Conservation (phyloP, 139 green algal genomes). For the Desmodesmus armatus region DNA sequence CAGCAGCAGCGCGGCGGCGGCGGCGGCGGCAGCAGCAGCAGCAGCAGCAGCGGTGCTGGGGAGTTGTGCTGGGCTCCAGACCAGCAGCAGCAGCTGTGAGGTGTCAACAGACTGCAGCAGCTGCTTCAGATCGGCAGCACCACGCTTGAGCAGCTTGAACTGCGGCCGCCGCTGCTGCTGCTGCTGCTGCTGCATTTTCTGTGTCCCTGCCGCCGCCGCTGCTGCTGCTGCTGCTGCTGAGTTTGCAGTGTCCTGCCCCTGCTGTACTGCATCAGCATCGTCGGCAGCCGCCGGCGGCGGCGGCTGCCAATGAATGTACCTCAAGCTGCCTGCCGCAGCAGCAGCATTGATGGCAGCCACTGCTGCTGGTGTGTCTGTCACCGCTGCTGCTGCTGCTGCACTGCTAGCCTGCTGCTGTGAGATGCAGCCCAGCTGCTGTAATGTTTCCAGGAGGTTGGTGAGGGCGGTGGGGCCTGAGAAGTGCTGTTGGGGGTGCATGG, state of each 20-base stretch:
- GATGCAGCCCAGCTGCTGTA: conserved; percentile 6
- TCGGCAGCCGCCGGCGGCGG: too few species aligned
- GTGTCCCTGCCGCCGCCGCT: conserved; percentile 48
- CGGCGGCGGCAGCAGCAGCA: conserved; percentile 16
- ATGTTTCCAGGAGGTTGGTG: not conserved
- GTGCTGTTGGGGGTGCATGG: conserved; percentile 52
- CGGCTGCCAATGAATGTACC: too few species aligned
- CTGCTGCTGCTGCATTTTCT: conserved; percentile 21
- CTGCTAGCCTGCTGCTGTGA: not conserved
- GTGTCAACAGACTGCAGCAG: conserved; percentile 49
- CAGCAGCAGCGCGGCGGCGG: conserved; percentile 1
- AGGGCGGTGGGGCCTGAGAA: not conserved
- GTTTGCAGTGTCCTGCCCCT: too few species aligned
- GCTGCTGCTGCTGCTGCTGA: conserved; percentile 21
- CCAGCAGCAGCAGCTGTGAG: conserved; percentile 50
- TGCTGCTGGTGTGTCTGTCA: conserved; percentile 35
- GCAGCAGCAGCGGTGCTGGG: too few species aligned
- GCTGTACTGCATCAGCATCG: too few species aligned
- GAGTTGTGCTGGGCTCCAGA: too few species aligned
- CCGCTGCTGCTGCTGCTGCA: conserved; percentile 42
- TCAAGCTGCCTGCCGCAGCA: conserved; percentile 63
- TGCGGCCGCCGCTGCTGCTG: not conserved
- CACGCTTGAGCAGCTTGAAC: conserved; percentile 48
- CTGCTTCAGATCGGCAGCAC: conserved; percentile 69
- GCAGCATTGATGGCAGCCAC: not conserved